Evolutionary conservation across 805 yeast species (phyloP).

Genomic region (Trichomonascus vanleenenianus): DNA sequence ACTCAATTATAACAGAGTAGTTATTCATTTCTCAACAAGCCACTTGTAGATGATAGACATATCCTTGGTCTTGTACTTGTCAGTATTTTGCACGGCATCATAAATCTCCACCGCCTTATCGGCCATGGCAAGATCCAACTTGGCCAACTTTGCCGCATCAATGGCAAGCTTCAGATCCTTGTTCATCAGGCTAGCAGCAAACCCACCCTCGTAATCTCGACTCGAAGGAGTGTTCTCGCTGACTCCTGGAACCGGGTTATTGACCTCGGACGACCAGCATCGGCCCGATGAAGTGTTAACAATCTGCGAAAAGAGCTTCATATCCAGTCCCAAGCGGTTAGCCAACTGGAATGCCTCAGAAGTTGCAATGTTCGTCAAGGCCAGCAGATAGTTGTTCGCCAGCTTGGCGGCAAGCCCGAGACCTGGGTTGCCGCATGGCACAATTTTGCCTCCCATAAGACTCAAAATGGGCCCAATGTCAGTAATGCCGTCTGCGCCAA

Average conservation of each 20-base stretch:
- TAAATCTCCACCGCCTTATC: conserved; percentile 20
- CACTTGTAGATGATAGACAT: conserved; percentile 24
- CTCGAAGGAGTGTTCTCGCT: conserved; percentile 42
- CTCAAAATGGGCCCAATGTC: conserved; percentile 23
- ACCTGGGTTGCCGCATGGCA: conserved; percentile 46
- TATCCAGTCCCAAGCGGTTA: conserved; percentile 39
- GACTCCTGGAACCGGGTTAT: conserved; percentile 45
- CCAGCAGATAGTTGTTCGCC: conserved; percentile 46
- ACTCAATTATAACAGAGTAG: background rate
- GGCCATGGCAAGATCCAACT: conserved; percentile 19
- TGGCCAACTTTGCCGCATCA: conserved; percentile 21
- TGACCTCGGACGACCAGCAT: conserved; percentile 48
- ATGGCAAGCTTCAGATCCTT: conserved; percentile 34
- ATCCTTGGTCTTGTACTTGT: conserved; percentile 17
- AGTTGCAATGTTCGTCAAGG: conserved; percentile 46
- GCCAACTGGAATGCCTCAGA: conserved; percentile 51
- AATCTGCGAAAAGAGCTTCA: conserved; percentile 39
- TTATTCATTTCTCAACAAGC: conserved; percentile 12
- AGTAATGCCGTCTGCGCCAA: conserved; percentile 32
- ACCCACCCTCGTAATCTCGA: conserved; percentile 40
- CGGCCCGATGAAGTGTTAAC: conserved; percentile 47
- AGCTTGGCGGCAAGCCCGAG: conserved; percentile 48
- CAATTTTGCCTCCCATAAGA: conserved; percentile 42
- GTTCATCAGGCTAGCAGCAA: conserved; percentile 30
- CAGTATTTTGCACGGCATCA: conserved; percentile 13